phyloP scores from a whole-genome alignment of 2,329 filamentous ascomycete species.

The Cercospora sesami region DNA sequence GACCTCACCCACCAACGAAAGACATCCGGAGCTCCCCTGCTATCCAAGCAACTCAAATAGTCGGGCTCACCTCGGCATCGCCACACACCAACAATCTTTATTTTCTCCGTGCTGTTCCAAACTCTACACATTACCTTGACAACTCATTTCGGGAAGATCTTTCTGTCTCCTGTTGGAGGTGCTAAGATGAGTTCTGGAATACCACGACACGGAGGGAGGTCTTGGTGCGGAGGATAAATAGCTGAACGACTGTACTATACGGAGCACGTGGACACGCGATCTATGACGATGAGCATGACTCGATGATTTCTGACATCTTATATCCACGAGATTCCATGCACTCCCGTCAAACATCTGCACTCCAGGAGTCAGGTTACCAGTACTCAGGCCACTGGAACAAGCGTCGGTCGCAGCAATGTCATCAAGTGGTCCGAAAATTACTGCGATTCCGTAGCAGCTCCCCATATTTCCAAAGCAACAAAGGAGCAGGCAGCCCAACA shows the following conservation, averaged over 20 bases:
- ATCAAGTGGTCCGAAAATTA: slow-evolving; percentile 12
- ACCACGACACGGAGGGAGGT: no score
- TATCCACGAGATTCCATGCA: neutral
- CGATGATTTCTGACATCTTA: neutral
- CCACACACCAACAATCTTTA: neutral
- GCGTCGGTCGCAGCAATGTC: neutral
- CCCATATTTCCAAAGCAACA: slow-evolving; percentile 48
- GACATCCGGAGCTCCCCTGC: neutral
- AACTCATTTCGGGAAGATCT: no score
- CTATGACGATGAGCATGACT: neutral
- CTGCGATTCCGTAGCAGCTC: slow-evolving; percentile 41
- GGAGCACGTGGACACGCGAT: neutral
- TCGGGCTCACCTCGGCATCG: neutral
- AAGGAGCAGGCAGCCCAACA: slow-evolving; percentile 45
- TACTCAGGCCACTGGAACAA: neutral
- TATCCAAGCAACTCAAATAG: neutral
- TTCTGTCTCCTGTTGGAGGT: no score
- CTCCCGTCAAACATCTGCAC: neutral
- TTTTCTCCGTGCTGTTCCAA: neutral
- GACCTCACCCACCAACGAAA: neutral
- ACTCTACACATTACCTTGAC: no score
- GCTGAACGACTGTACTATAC: neutral
- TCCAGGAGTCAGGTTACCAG: no score
- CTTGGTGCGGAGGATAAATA: neutral
- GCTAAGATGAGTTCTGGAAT: no score